Base-by-base conservation (phyloP, 2,329 filamentous ascomycete species). In the Orbilia ellipsospora region DNA sequence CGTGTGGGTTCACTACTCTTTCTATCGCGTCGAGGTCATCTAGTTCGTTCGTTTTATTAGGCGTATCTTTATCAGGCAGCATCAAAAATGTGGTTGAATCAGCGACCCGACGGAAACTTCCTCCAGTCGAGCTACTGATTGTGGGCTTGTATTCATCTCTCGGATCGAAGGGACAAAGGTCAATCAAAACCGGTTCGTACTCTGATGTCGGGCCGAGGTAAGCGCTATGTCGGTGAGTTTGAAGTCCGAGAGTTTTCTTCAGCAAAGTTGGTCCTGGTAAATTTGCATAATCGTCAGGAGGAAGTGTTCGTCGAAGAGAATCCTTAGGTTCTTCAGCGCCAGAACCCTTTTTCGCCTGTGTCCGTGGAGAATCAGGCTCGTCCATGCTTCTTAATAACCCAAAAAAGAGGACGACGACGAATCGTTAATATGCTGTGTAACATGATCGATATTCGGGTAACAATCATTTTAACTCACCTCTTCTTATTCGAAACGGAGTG, bases 121-220 rank as follows among this genome's bases (percentile, higher is more conserved):
- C 89, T 78, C 88, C 85, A 13, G 64, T 74, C 10, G 76, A 62
- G n/a, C 77, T 74, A 48, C 77, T 62, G 26, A 86, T 83, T 45
- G 90, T 87, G 69, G 92, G 86, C 20, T 91, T 87, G 80, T 90
- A 93, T 83, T 94, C 92, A 84, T 94, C 91, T 81, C 91, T 90
- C 31, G 89, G 90, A 82, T 94, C 91, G 82, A 94, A 94, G 4
- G 89, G 86, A 20, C 91, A 93, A 20, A 94, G 86, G 79, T 92
- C 91, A 82, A 94, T 92, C 65, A 95, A 85, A n/a, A 90, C 90
- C 15, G 91, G 90, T 81, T 95, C 92, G 80, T 94, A 92, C 79
- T 93, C 91, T 60, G 92, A 93, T 60, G 91, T 94, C 70, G 90
- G 88, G 26, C 92, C 92, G 79, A 95, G 92, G 80, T 94, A 92